phyloP scores from a whole-genome alignment of 2,329 filamentous ascomycete genomes.

The Teratosphaeria pseudoeucalypti region DNA sequence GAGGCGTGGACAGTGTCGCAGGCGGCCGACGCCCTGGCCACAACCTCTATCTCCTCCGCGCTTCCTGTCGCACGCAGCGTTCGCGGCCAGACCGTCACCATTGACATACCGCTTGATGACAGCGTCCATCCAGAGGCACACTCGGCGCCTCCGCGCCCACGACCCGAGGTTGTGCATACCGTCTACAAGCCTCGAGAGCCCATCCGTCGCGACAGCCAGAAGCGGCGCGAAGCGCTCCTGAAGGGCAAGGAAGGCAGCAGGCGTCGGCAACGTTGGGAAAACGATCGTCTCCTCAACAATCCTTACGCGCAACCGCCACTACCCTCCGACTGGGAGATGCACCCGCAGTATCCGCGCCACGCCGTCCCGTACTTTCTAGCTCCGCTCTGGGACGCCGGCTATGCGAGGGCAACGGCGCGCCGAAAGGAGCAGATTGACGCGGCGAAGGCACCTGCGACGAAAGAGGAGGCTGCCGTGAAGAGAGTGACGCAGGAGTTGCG shows the following conservation, averaged over 20 bases:
- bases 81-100: constrained; percentile 49
- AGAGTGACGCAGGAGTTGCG: constrained; percentile 70
- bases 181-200: constrained; percentile 44
- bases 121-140: constrained; percentile 20
- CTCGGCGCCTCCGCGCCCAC: constrained; percentile 8
- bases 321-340: constrained; percentile 71
- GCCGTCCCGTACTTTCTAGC: constrained; percentile 82
- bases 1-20: constrained; percentile 40
- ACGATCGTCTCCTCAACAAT: constrained; percentile 79
- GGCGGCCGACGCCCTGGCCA: constrained; percentile 32
- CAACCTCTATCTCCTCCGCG: constrained; percentile 29
- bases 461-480: constrained; percentile 33
- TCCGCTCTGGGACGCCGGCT: constrained; percentile 63
- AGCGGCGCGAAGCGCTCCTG: constrained; percentile 62
- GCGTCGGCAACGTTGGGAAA: constrained; percentile 85
- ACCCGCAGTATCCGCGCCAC: constrained; percentile 68
- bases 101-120: constrained; percentile 69
- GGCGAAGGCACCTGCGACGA: constrained; percentile 41
- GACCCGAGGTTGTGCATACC: constrained; percentile 20
- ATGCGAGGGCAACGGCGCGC: constrained; percentile 23
- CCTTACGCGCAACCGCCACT: constrained; percentile 76
- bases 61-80: constrained; percentile 14
- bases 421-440: constrained; percentile 33
- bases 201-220: constrained; percentile 50
- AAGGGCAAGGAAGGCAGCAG: constrained; percentile 88